A percentile compares a stretch with the other conserved stretches of the same genome.
Evolutionary conservation across 129 eudicot species (phyloP).

Genomic region (Rutidosis leptorrhynchoides): DNA sequence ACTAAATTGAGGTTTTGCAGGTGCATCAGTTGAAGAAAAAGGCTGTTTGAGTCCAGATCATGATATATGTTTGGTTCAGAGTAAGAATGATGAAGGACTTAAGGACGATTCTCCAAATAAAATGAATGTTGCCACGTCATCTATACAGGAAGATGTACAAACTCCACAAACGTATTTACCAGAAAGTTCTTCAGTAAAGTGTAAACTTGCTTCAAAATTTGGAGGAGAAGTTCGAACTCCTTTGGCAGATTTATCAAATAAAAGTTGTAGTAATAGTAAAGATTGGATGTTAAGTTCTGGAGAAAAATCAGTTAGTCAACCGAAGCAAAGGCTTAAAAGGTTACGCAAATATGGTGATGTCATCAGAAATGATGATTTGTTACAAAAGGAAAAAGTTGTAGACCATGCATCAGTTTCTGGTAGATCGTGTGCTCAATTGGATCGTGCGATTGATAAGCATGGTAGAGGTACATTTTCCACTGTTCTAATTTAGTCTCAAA

Average conservation of each 20-base stretch:
- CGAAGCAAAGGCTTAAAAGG: slow-evolving; percentile 52
- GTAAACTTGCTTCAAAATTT: slow-evolving; percentile 23
- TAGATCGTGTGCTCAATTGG: slow-evolving; percentile 21
- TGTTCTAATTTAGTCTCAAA: too few relatives aligned
- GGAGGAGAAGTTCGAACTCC: slow-evolving; percentile 49
- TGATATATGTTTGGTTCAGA: slow-evolving; percentile 28
- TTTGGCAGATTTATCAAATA: slow-evolving; percentile 34
- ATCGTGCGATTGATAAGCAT: slow-evolving; percentile 28
- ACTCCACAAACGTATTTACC: slow-evolving; percentile 14
- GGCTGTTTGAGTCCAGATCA: slow-evolving; percentile 23
- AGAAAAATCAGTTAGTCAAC: slow-evolving; percentile 44
- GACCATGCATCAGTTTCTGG: slow-evolving; percentile 23
- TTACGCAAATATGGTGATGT: slow-evolving; percentile 63
- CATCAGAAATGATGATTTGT: slow-evolving; percentile 20
- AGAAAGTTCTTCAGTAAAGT: slow-evolving; percentile 18
- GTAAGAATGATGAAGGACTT: slow-evolving; percentile 26
- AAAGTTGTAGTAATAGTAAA: slow-evolving; percentile 58
- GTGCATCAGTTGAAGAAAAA: slow-evolving; percentile 20
- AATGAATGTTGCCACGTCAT: background rate
- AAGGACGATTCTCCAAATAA: slow-evolving; percentile 15
- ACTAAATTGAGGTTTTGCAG: slow-evolving; percentile 38
- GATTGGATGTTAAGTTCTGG: slow-evolving; percentile 65
- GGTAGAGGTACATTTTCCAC: slow-evolving; percentile 41
- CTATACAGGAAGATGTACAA: slow-evolving; percentile 25
- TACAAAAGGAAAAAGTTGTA: slow-evolving; percentile 18